Base-by-base conservation (phyloP, 176 grass and related monocot genomes). In the Phragmites australis region DNA sequence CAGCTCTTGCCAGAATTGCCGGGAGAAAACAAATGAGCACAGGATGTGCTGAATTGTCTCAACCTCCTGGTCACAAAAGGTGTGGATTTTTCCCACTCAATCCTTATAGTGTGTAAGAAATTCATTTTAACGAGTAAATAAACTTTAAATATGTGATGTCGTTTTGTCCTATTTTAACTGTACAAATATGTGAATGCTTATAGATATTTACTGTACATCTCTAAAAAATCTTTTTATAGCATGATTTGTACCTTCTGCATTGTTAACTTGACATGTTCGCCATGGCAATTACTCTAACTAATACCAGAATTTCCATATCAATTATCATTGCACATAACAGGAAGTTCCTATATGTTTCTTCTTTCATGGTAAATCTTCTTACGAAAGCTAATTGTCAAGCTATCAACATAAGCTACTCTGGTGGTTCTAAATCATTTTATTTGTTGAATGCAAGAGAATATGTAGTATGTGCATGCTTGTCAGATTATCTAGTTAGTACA, bases 391-490 rank as follows among this genome's bases (percentile, higher is more conserved):
- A 61, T 74, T 65, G 57, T 16, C 21, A 68, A 70, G 16, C 6
- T 59, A 81, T 13, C 25, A 44, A 70, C 30, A 34, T 31, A 30
- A 46, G 26, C 31, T 56, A 80, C 34, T 18, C 63, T 56, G 31
- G 19, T 30, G 5, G 21, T 43, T 6, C 15, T 69, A 32, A 50
- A 39, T 67, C 52, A 46, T 47, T 77, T 72, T 13, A 19, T 59
- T 46, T 21, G 22, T n/a, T 46, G 14, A 61, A 76, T 61, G 47
- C 9, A 11, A 9, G 48, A 68, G 3, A 66, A 42, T 55, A 68
- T 54, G 31, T 70, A 34, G 17, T 39, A 68, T 46, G 50, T 63
- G 23, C 78, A 81, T 68, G 11, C 34, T 74, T 69, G 45, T 40
- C 34, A 53, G 7, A 66, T 39, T 68, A 6, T 53, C 19, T n/a